Conservation (phyloP, 2,329 filamentous ascomycete genomes). For the Paramyrothecium roridum region DNA sequence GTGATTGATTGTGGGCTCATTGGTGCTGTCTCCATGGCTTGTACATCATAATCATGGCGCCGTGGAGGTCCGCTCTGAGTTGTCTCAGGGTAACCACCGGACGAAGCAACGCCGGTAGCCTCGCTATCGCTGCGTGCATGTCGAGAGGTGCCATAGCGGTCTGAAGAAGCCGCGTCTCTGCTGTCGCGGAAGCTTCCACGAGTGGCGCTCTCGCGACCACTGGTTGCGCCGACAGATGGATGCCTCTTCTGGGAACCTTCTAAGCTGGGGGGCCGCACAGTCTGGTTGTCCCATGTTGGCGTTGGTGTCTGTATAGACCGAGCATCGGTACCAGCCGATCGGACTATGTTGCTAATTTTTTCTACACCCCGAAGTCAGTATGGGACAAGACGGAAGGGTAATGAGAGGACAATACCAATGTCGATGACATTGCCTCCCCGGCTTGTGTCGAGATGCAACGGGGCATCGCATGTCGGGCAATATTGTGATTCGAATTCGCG, state of each 20-base stretch:
- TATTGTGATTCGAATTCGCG: constrained; percentile 91
- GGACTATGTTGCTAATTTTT: constrained; percentile 91
- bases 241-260: constrained; percentile 33
- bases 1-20: constrained; percentile 68
- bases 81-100: constrained; percentile 75
- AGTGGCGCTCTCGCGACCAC: constrained; percentile 31
- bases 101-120: constrained; percentile 69
- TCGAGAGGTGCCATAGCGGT: constrained; percentile 42
- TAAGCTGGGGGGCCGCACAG: constrained; percentile 51
- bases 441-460: constrained; percentile 87
- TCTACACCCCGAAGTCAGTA: constrained; percentile 51
- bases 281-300: constrained; percentile 67
- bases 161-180: constrained; percentile 42
- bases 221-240: constrained; percentile 15
- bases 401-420: constrained; percentile 59
- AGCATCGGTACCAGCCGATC: constrained; percentile 67
- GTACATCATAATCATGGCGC: constrained; percentile 90
- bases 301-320: constrained; percentile 50
- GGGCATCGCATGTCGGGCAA: constrained; percentile 90
- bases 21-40: constrained; percentile 88
- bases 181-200: constrained; percentile 45
- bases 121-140: constrained; percentile 80
- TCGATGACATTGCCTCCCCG: constrained; percentile 90
- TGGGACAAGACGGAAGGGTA: constrained; percentile 14
- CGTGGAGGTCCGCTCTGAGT: constrained; percentile 67